Percentiles rank a stretch among this genome's conserved stretches.
These are phyloP conservation scores for Apiospora saccharicola DNA, from an alignment of 2,329 filamentous ascomycete species.

Conservation along the genomic window DNA sequence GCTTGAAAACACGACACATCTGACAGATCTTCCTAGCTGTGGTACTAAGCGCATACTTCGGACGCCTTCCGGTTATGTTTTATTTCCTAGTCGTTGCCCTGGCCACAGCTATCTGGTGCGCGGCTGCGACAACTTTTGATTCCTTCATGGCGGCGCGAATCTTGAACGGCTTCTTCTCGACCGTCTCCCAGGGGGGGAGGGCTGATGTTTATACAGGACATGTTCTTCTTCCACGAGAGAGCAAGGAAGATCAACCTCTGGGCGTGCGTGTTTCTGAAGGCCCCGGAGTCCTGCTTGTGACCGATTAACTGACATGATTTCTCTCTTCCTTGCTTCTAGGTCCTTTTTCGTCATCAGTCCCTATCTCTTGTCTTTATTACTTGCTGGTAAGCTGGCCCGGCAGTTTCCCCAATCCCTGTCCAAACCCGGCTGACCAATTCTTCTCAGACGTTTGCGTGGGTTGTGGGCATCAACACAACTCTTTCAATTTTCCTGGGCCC, in stretches of 20 bases:
- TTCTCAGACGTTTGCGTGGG: conserved; percentile 53
- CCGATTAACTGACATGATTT: neutral
- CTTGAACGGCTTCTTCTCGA: conserved; percentile 57
- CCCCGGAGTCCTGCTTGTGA: conserved; percentile 11
- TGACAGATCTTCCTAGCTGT: neutral
- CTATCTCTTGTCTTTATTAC: conserved; percentile 49
- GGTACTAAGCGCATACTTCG: conserved; percentile 50
- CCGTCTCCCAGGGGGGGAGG: conserved; percentile 53
- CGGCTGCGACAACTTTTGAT: conserved; percentile 51
- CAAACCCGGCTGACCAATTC: too few relatives aligned
- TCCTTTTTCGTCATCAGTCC: conserved; percentile 50
- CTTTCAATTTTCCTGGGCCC: conserved; percentile 59
- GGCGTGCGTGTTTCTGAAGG: conserved; percentile 42
- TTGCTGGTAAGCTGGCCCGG: conserved; percentile 36
- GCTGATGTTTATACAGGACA: conserved; percentile 59
- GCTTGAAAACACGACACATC: neutral
- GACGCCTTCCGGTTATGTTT: conserved; percentile 53
- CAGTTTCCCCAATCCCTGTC: conserved; percentile 5
- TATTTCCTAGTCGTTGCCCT: conserved; percentile 48
- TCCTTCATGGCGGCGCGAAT: conserved; percentile 58
- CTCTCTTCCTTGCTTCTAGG: conserved; percentile 29
- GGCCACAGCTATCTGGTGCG: conserved; percentile 53
- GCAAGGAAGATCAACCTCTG: conserved; percentile 58
- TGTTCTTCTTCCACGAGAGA: conserved; percentile 67
- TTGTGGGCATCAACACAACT: conserved; percentile 64